phyloP scores from a whole-genome alignment of 2,329 filamentous ascomycete genomes.

The Phoma sp. region DNA sequence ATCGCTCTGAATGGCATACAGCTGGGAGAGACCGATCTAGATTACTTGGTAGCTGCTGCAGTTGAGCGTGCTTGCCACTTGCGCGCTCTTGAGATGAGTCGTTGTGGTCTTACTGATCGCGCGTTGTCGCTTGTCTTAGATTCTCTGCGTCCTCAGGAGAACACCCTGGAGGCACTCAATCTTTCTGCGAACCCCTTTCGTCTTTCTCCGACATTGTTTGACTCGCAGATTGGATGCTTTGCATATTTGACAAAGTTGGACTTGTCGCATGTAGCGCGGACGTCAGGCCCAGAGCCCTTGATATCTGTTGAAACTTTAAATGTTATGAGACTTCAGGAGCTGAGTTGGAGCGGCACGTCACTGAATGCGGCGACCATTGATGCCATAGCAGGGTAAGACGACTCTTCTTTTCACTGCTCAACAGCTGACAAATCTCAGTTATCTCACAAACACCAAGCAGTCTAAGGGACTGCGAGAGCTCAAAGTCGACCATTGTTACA shows the following conservation, averaged over 20 bases:
- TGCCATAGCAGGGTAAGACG: constrained; percentile 57
- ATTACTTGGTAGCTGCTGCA: constrained; percentile 70
- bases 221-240: constrained; percentile 70
- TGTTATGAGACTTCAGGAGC: constrained; percentile 70
- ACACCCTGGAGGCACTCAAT: constrained; percentile 70
- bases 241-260: constrained; percentile 69
- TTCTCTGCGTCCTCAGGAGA: constrained; percentile 67
- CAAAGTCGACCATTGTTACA: constrained; percentile 69
- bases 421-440: constrained; percentile 48
- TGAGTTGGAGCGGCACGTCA: constrained; percentile 68
- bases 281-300: constrained; percentile 67
- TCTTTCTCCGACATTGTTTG: constrained; percentile 67
- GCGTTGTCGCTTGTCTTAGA: constrained; percentile 68
- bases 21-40: constrained; percentile 73
- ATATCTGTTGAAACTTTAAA: constrained; percentile 69
- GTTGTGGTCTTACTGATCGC: constrained; percentile 65
- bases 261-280: constrained; percentile 68
- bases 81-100: constrained; percentile 70
- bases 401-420: constrained; percentile 41
- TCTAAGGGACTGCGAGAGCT: constrained; percentile 67
- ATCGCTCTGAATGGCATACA: constrained; percentile 71
- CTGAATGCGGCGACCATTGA: constrained; percentile 69
- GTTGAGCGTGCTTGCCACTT: constrained; percentile 69
- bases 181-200: constrained; percentile 71
- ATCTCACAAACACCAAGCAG: constrained; percentile 63